Percentiles rank a stretch among this genome's conserved stretches.
phyloP scores from a whole-genome alignment of 192 early-diverging fungal genomes.

The Gamsiella multidivaricata region DNA sequence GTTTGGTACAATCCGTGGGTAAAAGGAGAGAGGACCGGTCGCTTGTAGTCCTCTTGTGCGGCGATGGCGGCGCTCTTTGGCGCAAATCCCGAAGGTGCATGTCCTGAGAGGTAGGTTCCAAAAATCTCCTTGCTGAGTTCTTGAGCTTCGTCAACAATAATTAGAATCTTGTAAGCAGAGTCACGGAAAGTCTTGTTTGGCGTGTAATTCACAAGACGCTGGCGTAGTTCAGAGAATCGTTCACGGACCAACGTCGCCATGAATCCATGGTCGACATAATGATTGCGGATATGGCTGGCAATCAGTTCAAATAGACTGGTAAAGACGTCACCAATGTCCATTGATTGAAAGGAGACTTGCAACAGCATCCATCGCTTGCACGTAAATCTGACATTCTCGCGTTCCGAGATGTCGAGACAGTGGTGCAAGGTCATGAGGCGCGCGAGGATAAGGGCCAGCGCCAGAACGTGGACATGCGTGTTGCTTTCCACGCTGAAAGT shows the following conservation, averaged over 20 bases:
- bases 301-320: neutral
- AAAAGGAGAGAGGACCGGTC: slow-evolving; percentile 29
- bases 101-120: slow-evolving; percentile 13
- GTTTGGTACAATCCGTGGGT: slow-evolving; percentile 18
- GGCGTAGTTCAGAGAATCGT: slow-evolving; percentile 7
- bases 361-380: slow-evolving; percentile 27
- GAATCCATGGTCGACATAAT: neutral
- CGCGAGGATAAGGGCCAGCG: slow-evolving; percentile 18
- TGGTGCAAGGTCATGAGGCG: slow-evolving; percentile 20
- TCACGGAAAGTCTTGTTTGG: neutral
- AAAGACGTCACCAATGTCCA: neutral
- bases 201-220: slow-evolving; percentile 12
- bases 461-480: slow-evolving; percentile 22
- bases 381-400: slow-evolving; percentile 14
- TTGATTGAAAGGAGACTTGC: slow-evolving; percentile 6
- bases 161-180: slow-evolving; percentile 15
- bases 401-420: slow-evolving; percentile 28
- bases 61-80: no score
- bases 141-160: slow-evolving; percentile 39
- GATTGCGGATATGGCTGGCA: no score
- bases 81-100: no score
- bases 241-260: no score
- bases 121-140: slow-evolving; percentile 14
- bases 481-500: slow-evolving; percentile 2
- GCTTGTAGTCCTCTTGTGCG: neutral